A percentile compares a stretch with the other conserved stretches of the same genome.
These are phyloP conservation scores for Calonectria crousiana DNA, from an alignment of 2,329 filamentous ascomycete genomes.

Conservation along the genomic window DNA sequence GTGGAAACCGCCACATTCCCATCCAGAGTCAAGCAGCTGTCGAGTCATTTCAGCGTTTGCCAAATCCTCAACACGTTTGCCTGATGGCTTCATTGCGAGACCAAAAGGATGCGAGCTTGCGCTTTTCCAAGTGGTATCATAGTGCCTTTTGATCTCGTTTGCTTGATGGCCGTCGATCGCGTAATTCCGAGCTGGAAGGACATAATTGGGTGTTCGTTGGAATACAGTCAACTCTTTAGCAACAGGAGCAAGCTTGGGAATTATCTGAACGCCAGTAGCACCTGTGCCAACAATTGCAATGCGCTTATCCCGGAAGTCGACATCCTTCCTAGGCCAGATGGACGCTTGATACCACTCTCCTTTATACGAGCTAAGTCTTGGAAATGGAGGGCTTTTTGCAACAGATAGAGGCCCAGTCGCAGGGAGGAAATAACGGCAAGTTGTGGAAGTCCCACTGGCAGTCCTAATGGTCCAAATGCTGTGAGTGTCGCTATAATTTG, in stretches of 20 bases:
- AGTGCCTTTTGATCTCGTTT: slow-evolving; percentile 10
- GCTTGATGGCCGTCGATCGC: slow-evolving; percentile 20
- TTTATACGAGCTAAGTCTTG: neutral
- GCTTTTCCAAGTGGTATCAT: slow-evolving; percentile 12
- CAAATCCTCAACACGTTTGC: neutral
- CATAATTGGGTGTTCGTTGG: slow-evolving; percentile 26
- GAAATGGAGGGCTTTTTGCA: slow-evolving; percentile 18
- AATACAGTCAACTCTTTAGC: slow-evolving; percentile 24
- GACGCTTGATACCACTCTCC: slow-evolving; percentile 27
- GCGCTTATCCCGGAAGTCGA: slow-evolving; percentile 23
- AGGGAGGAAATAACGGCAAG: slow-evolving; percentile 22
- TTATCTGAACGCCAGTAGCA: slow-evolving; percentile 26
- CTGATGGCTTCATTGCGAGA: neutral
- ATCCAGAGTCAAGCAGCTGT: slow-evolving; percentile 9
- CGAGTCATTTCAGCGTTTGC: neutral
- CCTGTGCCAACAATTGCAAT: slow-evolving; percentile 27
- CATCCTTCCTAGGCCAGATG: neutral
- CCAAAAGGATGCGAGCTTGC: slow-evolving; percentile 6
- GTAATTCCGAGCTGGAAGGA: slow-evolving; percentile 25
- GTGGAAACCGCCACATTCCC: slow-evolving; percentile 21
- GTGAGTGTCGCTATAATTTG: slow-evolving; percentile 7
- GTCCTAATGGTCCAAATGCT: slow-evolving; percentile 20
- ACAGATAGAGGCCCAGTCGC: slow-evolving; percentile 25
- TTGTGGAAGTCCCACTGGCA: neutral
- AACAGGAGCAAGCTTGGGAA: slow-evolving; percentile 24